A percentile compares a stretch with the other conserved stretches of the same genome.
These are phyloP conservation scores for Cicer judaicum DNA, from an alignment of 306 rosid genomes.

Conservation along the genomic window DNA sequence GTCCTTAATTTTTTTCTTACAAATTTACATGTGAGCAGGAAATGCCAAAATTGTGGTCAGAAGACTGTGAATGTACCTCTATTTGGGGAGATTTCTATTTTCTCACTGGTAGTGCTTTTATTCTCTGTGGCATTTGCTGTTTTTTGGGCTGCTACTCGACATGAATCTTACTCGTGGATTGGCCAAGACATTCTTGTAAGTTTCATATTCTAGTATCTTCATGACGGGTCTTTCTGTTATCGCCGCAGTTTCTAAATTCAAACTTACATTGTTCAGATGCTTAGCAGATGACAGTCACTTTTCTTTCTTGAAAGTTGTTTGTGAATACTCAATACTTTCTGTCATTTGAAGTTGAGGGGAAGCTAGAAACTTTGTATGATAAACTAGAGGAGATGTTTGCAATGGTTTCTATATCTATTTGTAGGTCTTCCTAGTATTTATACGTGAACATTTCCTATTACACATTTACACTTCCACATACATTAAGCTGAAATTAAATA, in stretches of 20 bases:
- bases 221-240: conserved; percentile 35
- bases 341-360: conserved; percentile 18
- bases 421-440: conserved; percentile 27
- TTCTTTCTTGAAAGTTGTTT: conserved; percentile 14
- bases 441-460: conserved; percentile 5
- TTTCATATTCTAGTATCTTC: conserved; percentile 36
- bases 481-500: conserved; percentile 8
- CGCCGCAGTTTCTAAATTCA: conserved; percentile 39
- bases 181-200: conserved; percentile 99
- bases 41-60: conserved; percentile 54
- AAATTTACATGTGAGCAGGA: conserved; percentile 56
- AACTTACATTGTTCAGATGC: conserved; percentile 20
- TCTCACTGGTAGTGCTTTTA: conserved; percentile 69
- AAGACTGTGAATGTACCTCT: conserved; percentile 69
- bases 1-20: not conserved
- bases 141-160: conserved; percentile 79
- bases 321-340: conserved; percentile 12
- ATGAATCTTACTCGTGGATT: conserved; percentile 79
- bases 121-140: conserved; percentile 72
- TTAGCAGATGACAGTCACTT: conserved; percentile 22
- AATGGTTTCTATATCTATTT: conserved; percentile 1
- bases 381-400: conserved; percentile 31
- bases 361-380: conserved; percentile 26
- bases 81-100: conserved; percentile 68
- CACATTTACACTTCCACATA: conserved; percentile 25